Evolutionary conservation across 2,329 filamentous ascomycete species (phyloP), one percentile per base, ranked within the genome.

Genomic region (Alternaria consortialis): DNA sequence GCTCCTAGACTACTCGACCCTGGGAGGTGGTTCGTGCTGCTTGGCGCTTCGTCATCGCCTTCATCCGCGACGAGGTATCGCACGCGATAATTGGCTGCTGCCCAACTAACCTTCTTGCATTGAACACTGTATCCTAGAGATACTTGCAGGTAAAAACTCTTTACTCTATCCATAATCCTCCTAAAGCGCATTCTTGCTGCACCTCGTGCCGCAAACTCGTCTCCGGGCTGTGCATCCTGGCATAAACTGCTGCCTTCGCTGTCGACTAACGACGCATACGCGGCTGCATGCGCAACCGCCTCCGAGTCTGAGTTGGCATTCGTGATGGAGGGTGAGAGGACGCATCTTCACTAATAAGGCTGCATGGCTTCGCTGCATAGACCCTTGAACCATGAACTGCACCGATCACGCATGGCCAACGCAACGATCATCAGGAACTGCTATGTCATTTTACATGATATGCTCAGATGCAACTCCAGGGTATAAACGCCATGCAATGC

Each of bases 401-500:
- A 77, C 70, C 71, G 65, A 73, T 74, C 69, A 74, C 37, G 58
- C 63, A 37, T 68, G 68, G 74, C 74, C 74, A 78, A 71, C 75
- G 65, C 74, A 77, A 69, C 58, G 59, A 70, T 68, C 60, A 65
- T 73, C 66, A 73, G 66, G 68, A 70, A 70, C 69, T 69, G 29
- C 64, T 58, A 72, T 76, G 73, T 76, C 73, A 76, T 76, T 74
- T 40, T 70, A 68, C 70, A 68, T 68, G 57, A 56, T 58, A 55
- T 67, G 64, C 58, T 68, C 53, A 64, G 65, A 61, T 70, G 56
- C 57, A 63, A 53, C 44, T 53, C 53, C 57, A 58, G 64, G 65
- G 67, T 70, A 73, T 69, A 54, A 68, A 70, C 65, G 73, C 74
- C 76, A 73, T 69, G 68, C 73, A 70, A 78, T 78, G 75, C 75